Conservation (phyloP, 768 basidiomycete genomes). For the Kwoniella sp. region DNA sequence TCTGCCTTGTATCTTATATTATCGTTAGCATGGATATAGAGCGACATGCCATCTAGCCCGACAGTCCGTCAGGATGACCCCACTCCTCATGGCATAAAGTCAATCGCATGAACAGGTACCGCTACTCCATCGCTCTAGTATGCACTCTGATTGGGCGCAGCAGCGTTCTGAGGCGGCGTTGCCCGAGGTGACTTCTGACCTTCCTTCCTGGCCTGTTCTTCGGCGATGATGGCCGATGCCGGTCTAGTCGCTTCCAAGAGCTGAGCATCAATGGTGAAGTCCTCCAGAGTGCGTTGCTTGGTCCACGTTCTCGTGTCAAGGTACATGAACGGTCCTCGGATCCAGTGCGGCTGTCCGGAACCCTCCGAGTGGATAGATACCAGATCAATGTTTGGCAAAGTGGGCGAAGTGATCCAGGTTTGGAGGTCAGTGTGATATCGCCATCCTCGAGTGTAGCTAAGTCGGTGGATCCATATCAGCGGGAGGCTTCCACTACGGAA, state of each 20-base stretch:
- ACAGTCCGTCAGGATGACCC: too few species aligned
- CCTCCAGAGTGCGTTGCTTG: slow-evolving; percentile 40
- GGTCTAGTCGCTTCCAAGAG: slow-evolving; percentile 35
- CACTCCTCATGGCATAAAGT: not conserved
- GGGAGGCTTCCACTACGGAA: too few species aligned
- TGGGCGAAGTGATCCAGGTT: slow-evolving; percentile 84
- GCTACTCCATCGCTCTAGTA: not conserved
- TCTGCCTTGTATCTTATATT: not conserved
- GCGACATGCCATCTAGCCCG: not conserved
- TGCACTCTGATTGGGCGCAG: not conserved
- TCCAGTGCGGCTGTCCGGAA: slow-evolving; percentile 56
- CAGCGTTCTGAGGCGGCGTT: not conserved
- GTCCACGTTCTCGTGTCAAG: slow-evolving; percentile 53
- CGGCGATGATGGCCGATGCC: slow-evolving; percentile 18
- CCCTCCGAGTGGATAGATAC: not conserved
- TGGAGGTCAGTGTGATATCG: slow-evolving; percentile 89
- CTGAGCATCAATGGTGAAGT: slow-evolving; percentile 33
- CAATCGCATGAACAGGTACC: not conserved
- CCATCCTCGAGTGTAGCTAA: slow-evolving; percentile 90
- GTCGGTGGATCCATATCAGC: too few species aligned
- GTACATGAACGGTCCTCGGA: slow-evolving; percentile 83
- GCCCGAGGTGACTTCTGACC: not conserved
- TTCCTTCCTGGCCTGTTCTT: slow-evolving; percentile 14
- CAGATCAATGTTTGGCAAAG: slow-evolving; percentile 29
- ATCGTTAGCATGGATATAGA: not conserved